phyloP scores from a whole-genome alignment of 2,329 filamentous ascomycete genomes.

The Fusarium luffae region DNA sequence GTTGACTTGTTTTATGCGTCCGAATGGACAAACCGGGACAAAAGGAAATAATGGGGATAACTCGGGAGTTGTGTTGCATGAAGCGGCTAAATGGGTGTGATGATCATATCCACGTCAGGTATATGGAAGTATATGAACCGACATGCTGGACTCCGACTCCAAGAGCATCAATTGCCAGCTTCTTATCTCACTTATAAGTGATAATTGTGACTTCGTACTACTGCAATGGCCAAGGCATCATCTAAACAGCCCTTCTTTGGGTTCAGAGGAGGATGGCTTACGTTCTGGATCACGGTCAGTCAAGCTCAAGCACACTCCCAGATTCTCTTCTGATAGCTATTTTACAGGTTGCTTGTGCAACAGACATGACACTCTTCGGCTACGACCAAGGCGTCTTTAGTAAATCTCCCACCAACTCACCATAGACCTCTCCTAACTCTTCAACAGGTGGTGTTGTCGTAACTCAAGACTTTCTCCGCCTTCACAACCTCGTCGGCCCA shows the following conservation, averaged over 20 bases:
- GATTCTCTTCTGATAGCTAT: neutral
- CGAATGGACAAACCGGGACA: neutral
- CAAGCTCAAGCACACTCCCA: neutral
- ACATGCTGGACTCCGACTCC: neutral
- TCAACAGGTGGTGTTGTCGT: constrained; percentile 22
- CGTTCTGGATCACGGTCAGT: constrained; percentile 28
- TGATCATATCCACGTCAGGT: neutral
- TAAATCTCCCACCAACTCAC: neutral
- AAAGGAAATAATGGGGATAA: neutral
- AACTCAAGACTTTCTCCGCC: constrained; percentile 18
- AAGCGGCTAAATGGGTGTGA: constrained; percentile 14
- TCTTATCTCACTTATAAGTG: rapidly evolving
- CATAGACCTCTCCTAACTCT: neutral
- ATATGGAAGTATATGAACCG: neutral
- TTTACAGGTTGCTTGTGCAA: constrained; percentile 18
- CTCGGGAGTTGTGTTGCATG: neutral
- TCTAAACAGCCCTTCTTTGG: constrained; percentile 17
- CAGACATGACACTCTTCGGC: constrained; percentile 27
- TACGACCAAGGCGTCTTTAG: constrained; percentile 24
- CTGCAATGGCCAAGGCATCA: neutral
- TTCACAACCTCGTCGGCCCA: constrained; percentile 26
- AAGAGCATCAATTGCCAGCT: no score
- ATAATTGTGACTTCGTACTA: no score
- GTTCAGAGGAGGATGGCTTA: constrained; percentile 28
- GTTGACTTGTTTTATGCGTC: neutral